These are phyloP conservation scores for Lentinula boryana DNA, from an alignment of 768 basidiomycete species.

Conservation along the genomic window DNA sequence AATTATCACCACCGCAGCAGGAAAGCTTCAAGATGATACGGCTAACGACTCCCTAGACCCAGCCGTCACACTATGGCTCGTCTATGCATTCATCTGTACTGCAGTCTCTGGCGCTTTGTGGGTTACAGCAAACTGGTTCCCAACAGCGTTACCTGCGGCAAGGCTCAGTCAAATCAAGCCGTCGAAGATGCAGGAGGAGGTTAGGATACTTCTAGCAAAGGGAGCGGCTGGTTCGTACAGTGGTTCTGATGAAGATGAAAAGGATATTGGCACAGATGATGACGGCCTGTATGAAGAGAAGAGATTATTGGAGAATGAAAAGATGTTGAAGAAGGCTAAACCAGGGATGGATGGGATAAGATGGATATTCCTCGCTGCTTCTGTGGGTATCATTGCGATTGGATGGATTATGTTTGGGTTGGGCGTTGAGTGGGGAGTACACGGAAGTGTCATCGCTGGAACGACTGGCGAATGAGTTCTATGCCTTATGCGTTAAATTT, in stretches of 20 bases:
- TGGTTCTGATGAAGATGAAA: conserved; percentile 9
- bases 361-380: conserved; percentile 16
- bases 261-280: not conserved
- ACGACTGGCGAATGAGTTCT: conserved; percentile 19
- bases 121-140: conserved; percentile 18
- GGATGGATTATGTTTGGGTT: conserved; percentile 38
- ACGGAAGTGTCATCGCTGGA: conserved; percentile 24
- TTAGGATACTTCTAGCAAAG: conserved; percentile 18
- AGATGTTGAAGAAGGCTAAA: conserved; percentile 25
- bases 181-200: conserved; percentile 19
- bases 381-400: conserved; percentile 24
- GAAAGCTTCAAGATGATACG: conserved; percentile 32
- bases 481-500: not conserved
- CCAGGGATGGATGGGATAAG: conserved; percentile 2
- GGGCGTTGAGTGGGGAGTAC: conserved; percentile 36
- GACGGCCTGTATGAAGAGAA: not conserved
- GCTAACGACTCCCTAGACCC: conserved; percentile 27
- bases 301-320: conserved; percentile 18
- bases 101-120: conserved; percentile 26
- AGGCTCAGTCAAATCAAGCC: conserved; percentile 31
- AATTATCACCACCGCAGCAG: conserved; percentile 35
- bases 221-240: not conserved
- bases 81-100: conserved; percentile 30
- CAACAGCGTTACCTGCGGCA: conserved; percentile 28
- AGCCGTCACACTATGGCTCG: conserved; percentile 32